Evolutionary conservation across 2,329 filamentous ascomycete species (phyloP).

Genomic region (Colletotrichum higginsianum): DNA sequence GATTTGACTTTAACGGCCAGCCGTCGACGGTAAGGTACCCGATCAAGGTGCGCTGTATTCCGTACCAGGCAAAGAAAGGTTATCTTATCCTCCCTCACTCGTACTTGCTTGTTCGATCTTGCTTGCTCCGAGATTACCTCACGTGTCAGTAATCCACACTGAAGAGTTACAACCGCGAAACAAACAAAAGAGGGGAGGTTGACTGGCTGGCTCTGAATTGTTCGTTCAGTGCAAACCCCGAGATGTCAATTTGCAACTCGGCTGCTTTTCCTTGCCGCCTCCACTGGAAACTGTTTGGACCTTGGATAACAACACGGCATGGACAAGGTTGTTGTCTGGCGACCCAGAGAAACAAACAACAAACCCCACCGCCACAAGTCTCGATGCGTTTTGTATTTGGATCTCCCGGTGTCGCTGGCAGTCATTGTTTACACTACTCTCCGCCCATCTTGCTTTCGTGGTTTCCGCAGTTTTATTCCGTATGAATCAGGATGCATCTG

Average conservation of each 20-base stretch:
- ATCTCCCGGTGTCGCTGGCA: conserved; percentile 11
- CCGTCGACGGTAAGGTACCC: not conserved
- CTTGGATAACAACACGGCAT: conserved; percentile 24
- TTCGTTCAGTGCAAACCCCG: not conserved
- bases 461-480: not conserved
- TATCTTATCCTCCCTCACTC: not conserved
- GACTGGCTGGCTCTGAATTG: not conserved
- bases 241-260: conserved; percentile 11
- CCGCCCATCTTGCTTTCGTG: not conserved
- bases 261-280: conserved; percentile 23
- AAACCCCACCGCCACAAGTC: conserved; percentile 18
- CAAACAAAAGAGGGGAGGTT: not conserved
- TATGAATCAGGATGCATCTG: conserved; percentile 14
- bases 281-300: conserved; percentile 31
- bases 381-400: conserved; percentile 10
- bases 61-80: conserved; percentile 4
- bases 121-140: no score
- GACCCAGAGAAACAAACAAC: conserved; percentile 34
- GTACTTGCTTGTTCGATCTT: not conserved
- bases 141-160: not conserved
- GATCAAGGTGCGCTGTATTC: not conserved
- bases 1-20: conserved; percentile 2
- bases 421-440: not conserved
- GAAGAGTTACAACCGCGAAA: not conserved
- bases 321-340: conserved; percentile 24